phyloP scores from a whole-genome alignment of 352 stramenopile species.

The Phytophthora niederhauseri region DNA sequence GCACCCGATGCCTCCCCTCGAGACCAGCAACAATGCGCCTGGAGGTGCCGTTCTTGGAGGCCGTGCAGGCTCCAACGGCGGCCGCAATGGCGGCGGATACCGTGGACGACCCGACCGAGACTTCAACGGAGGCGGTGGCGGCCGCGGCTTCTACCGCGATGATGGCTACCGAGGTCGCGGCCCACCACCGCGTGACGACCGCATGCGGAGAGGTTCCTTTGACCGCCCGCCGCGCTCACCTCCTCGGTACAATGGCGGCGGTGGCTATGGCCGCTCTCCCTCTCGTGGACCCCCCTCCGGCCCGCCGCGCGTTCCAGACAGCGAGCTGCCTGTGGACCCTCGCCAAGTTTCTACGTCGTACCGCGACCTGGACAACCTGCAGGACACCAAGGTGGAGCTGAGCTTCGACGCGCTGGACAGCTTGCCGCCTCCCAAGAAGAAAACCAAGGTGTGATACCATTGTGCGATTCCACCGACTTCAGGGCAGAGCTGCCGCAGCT shows the following conservation, averaged over 20 bases:
- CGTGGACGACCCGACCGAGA: conserved; percentile 37
- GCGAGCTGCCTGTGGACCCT: conserved; percentile 77
- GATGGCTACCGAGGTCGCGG: conserved; percentile 64
- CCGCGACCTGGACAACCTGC: conserved; percentile 82
- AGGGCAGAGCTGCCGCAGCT: conserved; percentile 17
- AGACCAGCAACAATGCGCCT: conserved; percentile 67
- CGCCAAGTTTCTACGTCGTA: conserved; percentile 86
- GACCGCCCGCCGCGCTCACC: conserved; percentile 46
- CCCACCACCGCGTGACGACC: conserved; percentile 55
- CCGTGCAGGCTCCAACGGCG: conserved; percentile 39
- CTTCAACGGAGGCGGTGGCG: conserved; percentile 37
- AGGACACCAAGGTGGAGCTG: conserved; percentile 85
- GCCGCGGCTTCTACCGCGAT: conserved; percentile 63
- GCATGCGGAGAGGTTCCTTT: conserved; percentile 54
- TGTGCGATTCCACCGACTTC: conserved; percentile 16
- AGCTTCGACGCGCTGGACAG: conserved; percentile 84
- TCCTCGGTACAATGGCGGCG: conserved; percentile 34
- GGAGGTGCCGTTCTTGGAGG: conserved; percentile 60
- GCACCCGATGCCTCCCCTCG: conserved; percentile 73
- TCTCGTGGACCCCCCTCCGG: conserved; percentile 33
- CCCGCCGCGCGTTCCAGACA: conserved; percentile 50
- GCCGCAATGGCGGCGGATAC: conserved; percentile 36
- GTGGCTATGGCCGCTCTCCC: conserved; percentile 36
- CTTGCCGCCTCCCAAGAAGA: conserved; percentile 86
- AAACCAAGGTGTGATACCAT: conserved; percentile 67